Evolutionary conservation across 768 basidiomycete species (phyloP), one percentile per base, ranked within the genome.

Genomic region (Podaxis sp.): DNA sequence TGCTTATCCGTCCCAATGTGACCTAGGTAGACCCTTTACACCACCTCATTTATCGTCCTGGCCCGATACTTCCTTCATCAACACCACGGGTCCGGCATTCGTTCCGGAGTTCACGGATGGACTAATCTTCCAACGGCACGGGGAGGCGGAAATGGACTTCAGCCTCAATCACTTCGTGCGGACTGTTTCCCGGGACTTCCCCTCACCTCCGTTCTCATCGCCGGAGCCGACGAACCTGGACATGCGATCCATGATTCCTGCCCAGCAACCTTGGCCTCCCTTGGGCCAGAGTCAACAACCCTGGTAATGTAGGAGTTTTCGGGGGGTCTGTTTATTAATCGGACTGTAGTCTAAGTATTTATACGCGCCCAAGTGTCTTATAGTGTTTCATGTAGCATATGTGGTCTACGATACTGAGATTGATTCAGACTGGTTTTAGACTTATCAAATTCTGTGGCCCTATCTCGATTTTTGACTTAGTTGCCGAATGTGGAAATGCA

Each of bases 81-180:
- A 52, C 42, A 51, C 38, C 15, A 17, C 57, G 12, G 36, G 30
- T 8, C 57, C 57, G 17, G 8, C 51, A 11, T 59, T 46, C 26
- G 38, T 52, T n/a, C 65, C 57, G 19, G 66, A 67, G 13, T 56
- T 63, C 26, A 33, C 63, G 22, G 58, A 63, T 30, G 69, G 69
- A 5, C 63, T 67, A 22, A 64, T 70, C 12, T 68, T 63, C 48
- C 68, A 68, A 52, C 65, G 61, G 42, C 58, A 63, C 17, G 68
- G 68, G n/a, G 75, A 74, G 28, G 67, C 72, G 11, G 74, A 78
- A 58, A 82, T 82, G 79, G 82, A 82, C 67, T 80, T 82, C 67
- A 82, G 80, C 60, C 69, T 82, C 36, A 73, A 76, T 11, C 74
- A 82, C 62, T 84, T 82, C 58, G 74, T 80, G 55, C 76, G 70